Percentiles rank a stretch among this genome's conserved stretches.
phyloP scores from a whole-genome alignment of 805 yeast genomes.

The Teunomyces atbi region DNA sequence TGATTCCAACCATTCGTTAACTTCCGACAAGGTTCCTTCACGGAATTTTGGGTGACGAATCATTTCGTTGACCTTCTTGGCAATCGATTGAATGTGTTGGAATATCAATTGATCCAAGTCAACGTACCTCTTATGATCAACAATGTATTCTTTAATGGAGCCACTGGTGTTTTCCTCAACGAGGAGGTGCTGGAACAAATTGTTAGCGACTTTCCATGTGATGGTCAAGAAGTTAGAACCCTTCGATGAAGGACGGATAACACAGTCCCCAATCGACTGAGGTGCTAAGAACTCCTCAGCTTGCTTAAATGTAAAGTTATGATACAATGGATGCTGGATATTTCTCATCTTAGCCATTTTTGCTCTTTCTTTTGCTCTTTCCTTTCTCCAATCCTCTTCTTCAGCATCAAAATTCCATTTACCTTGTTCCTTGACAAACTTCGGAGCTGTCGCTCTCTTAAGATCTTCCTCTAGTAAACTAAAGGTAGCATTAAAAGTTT shows the following conservation, averaged over 20 bases:
- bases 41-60: constrained; percentile 85
- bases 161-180: constrained; percentile 72
- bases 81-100: constrained; percentile 80
- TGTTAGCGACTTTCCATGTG: constrained; percentile 95
- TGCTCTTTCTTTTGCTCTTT: constrained; percentile 59
- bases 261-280: constrained; percentile 84
- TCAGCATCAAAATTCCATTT: constrained; percentile 84
- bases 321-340: constrained; percentile 89
- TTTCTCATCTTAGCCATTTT: constrained; percentile 71
- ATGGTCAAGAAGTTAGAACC: constrained; percentile 87
- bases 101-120: constrained; percentile 94
- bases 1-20: constrained; percentile 80
- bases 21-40: constrained; percentile 74
- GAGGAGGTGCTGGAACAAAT: constrained; percentile 87
- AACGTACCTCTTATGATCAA: constrained; percentile 68
- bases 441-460: constrained; percentile 48
- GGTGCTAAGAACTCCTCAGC: constrained; percentile 94
- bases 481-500: constrained; percentile 69
- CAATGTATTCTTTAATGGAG: constrained; percentile 49
- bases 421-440: constrained; percentile 50
- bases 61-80: constrained; percentile 81
- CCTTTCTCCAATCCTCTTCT: constrained; percentile 57
- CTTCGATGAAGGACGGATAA: constrained; percentile 89
- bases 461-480: constrained; percentile 70
- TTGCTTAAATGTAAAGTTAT: constrained; percentile 75